These are phyloP conservation scores for Elongisporangium anandrum DNA, from an alignment of 352 stramenopile species.

Conservation along the genomic window DNA sequence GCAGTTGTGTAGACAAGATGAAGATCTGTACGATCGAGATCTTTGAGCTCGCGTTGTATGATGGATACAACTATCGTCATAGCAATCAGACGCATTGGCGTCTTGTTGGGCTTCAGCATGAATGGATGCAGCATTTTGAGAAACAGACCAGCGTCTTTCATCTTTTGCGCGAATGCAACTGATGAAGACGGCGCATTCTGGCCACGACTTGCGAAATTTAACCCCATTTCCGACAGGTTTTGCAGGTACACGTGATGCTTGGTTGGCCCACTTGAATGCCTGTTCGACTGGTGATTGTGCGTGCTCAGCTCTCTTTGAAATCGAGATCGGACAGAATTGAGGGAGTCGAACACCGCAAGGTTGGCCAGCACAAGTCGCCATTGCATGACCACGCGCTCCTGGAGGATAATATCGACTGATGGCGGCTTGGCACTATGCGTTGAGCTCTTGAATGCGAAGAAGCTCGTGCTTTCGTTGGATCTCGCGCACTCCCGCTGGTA, in stretches of 20 bases:
- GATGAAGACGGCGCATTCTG: slow-evolving; percentile 4
- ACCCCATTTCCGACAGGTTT: slow-evolving; percentile 28
- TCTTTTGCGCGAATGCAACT: slow-evolving; percentile 3
- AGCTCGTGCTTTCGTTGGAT: slow-evolving; percentile 22
- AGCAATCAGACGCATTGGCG: slow-evolving; percentile 29
- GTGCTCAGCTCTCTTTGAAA: slow-evolving; percentile 38
- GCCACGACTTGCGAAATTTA: slow-evolving; percentile 21
- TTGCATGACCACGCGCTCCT: slow-evolving; percentile 9
- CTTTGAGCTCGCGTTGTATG: slow-evolving; percentile 34
- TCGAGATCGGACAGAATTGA: slow-evolving; percentile 14
- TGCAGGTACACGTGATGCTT: slow-evolving; percentile 37
- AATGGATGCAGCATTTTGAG: slow-evolving; percentile 43
- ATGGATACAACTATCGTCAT: slow-evolving; percentile 35
- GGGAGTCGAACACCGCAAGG: slow-evolving; percentile 12
- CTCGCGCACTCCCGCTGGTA: slow-evolving; percentile 30
- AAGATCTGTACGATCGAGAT: slow-evolving; percentile 15
- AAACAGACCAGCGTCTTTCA: slow-evolving; percentile 35
- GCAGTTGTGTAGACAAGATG: slow-evolving; percentile 14
- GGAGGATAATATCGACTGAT: slow-evolving; percentile 9
- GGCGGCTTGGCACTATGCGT: neutral
- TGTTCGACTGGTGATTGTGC: slow-evolving; percentile 3
- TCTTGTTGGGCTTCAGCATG: slow-evolving; percentile 48
- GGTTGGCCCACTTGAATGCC: neutral
- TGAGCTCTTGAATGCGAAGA: slow-evolving; percentile 51
- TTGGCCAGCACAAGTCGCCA: slow-evolving; percentile 26